A percentile compares a stretch with the other conserved stretches of the same genome.
Conservation (phyloP, 2,329 filamentous ascomycete species). For the Fusarium tricinctum region DNA sequence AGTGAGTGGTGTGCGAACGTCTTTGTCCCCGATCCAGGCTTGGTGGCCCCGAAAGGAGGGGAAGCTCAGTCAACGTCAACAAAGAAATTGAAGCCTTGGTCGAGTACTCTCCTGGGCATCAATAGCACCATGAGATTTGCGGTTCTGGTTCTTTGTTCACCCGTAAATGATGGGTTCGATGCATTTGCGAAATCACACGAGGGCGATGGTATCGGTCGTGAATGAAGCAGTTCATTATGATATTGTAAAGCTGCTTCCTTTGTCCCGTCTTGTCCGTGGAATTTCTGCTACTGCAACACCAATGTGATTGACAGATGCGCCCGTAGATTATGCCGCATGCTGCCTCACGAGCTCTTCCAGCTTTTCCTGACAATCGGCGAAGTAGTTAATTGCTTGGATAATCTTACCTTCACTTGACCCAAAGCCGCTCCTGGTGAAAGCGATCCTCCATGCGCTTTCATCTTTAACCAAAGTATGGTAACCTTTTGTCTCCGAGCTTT, state of each 20-base stretch:
- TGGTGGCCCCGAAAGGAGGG: conserved; percentile 23
- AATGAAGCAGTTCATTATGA: conserved; percentile 26
- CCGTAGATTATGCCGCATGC: conserved; percentile 31
- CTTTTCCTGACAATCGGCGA: conserved; percentile 67
- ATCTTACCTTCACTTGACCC: conserved; percentile 66
- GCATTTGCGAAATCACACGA: conserved; percentile 21
- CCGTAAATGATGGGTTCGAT: not conserved
- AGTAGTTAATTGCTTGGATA: conserved; percentile 69
- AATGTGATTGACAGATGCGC: not conserved
- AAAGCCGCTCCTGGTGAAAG: conserved; percentile 63
- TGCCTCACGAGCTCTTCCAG: conserved; percentile 59
- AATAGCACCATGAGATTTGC: not conserved
- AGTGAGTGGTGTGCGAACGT: not conserved
- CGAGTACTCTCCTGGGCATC: not conserved
- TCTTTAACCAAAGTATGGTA: conserved; percentile 52
- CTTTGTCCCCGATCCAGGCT: conserved; percentile 27
- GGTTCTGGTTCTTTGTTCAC: conserved; percentile 22
- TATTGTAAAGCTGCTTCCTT: conserved; percentile 23
- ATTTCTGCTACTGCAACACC: not conserved
- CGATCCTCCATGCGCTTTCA: conserved; percentile 64
- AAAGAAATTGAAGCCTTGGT: conserved; percentile 25
- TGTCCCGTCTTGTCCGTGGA: conserved; percentile 1
- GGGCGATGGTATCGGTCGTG: not conserved
- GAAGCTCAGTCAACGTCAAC: conserved; percentile 12
- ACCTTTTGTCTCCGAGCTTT: conserved; percentile 45